Conservation (phyloP, 345 rosid species). For the Erysimum cheiranthoides region DNA sequence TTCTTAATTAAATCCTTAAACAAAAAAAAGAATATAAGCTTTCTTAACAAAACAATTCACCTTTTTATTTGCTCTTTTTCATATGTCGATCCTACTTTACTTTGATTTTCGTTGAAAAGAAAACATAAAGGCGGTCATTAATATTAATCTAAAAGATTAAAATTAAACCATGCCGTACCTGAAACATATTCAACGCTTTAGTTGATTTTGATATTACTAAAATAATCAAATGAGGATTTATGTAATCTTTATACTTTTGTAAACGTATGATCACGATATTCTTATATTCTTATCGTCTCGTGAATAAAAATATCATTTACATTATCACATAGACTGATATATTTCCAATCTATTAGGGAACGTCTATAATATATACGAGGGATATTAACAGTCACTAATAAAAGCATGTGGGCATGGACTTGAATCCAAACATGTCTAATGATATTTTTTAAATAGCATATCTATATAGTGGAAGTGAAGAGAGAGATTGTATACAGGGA, state of each 20-base stretch:
- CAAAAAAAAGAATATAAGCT: too few relatives aligned
- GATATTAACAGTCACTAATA: background rate
- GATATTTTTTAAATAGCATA: background rate
- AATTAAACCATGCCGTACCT: background rate
- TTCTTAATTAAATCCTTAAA: too few relatives aligned
- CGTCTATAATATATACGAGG: background rate
- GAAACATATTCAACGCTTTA: slow-evolving; percentile 5
- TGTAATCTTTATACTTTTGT: background rate
- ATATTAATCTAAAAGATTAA: background rate
- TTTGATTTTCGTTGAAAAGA: background rate
- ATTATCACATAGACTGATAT: background rate
- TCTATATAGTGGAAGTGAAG: background rate
- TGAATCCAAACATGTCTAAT: background rate
- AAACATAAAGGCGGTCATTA: background rate
- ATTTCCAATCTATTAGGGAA: background rate
- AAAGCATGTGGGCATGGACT: background rate
- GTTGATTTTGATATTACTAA: background rate
- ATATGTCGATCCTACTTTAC: too few relatives aligned
- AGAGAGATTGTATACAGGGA: background rate
- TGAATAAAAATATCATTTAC: background rate
- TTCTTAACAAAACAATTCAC: background rate
- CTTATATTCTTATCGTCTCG: background rate
- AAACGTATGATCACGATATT: slow-evolving; percentile 9
- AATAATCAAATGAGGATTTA: background rate
- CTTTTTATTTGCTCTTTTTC: too few relatives aligned